Conservation (phyloP, 345 rosid genomes). For the Dovyalis caffra region DNA sequence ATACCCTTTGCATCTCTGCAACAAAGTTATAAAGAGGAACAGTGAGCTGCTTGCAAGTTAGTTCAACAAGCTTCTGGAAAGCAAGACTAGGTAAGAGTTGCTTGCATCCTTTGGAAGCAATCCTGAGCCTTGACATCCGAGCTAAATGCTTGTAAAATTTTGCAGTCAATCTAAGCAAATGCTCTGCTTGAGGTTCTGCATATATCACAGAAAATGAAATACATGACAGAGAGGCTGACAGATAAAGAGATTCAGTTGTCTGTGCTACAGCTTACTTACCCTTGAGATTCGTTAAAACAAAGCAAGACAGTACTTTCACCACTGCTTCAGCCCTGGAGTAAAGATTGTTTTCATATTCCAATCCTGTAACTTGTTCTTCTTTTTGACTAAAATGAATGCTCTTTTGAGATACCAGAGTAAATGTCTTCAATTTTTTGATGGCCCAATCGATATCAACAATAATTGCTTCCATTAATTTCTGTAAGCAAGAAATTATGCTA, state of each 20-base stretch:
- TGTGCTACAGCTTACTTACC: constrained; percentile 39
- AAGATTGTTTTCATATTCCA: constrained; percentile 54
- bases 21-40: constrained; percentile 70
- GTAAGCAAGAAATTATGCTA: constrained; percentile 47
- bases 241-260: constrained; percentile 2
- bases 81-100: constrained; percentile 59
- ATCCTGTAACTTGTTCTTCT: constrained; percentile 35
- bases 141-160: constrained; percentile 78
- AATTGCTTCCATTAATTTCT: constrained; percentile 51
- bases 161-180: constrained; percentile 50
- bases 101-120: constrained; percentile 77
- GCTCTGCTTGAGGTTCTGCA: constrained; percentile 75
- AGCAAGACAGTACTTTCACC: constrained; percentile 58
- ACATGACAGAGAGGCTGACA: constrained; percentile 13
- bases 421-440: constrained; percentile 49
- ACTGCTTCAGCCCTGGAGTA: constrained; percentile 59
- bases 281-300: constrained; percentile 65
- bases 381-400: constrained; percentile 28
- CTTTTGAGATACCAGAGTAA: constrained; percentile 40
- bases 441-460: constrained; percentile 67
- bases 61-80: constrained; percentile 74
- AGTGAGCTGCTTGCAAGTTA: constrained; percentile 74
- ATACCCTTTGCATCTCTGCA: constrained; percentile 65
- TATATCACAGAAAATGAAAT: constrained; percentile 8
- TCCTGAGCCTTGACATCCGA: constrained; percentile 65